Base-by-base conservation (phyloP, 2,329 filamentous ascomycete genomes). In the Colletotrichum horii region DNA sequence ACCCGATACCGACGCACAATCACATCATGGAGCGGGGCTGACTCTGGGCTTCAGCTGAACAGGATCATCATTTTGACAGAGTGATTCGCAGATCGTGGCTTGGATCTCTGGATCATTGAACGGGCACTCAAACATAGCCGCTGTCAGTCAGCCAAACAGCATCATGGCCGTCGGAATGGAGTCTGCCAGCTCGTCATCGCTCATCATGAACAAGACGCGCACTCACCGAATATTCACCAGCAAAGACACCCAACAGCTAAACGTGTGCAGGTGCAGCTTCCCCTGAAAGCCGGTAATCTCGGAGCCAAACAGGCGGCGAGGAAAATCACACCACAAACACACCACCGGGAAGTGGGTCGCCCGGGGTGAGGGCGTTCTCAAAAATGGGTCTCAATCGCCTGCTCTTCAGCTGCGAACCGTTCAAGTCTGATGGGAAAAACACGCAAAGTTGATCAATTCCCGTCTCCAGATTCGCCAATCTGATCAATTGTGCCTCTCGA, bases 251-350 rank as follows among this genome's bases (percentile, higher is more conserved):
- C 3, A 22, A 38, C 43, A 22, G 43, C n/a, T 19, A 34, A 19
- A 32, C 9, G 14, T 68, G 38, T 15, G 26, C 28, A 19, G 11
- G 12, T 15, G 4, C 38, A 26, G 30, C 58, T 26, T 32, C 73
- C 73, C 73, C 67, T 73, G 69, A 38, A 22, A n/a, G 38, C 26
- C 62, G 70, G 73, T 68, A 73, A 75, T 68, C 64, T 73, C 73
- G 73, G 56, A 22, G 69, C 24, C 64, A 16, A 32, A 24, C 24
- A 56, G 26, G 66, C 58, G 58, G 43, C 43, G 64, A 48, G 15
- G 32, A 75, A 32, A 75, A 75, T 75, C 73, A 68, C 70, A 73
- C 73, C 73, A 75, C 70, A 65, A 75, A 73, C 73, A 62, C 38
- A 68, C 70, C 73, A 75, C 58, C 73, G 73, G 73, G 11, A 75